Evolutionary conservation across 1,139 yeast genomes (phyloP), one percentile per base, ranked within the genome.

Genomic region (Kodamaea arcana): DNA sequence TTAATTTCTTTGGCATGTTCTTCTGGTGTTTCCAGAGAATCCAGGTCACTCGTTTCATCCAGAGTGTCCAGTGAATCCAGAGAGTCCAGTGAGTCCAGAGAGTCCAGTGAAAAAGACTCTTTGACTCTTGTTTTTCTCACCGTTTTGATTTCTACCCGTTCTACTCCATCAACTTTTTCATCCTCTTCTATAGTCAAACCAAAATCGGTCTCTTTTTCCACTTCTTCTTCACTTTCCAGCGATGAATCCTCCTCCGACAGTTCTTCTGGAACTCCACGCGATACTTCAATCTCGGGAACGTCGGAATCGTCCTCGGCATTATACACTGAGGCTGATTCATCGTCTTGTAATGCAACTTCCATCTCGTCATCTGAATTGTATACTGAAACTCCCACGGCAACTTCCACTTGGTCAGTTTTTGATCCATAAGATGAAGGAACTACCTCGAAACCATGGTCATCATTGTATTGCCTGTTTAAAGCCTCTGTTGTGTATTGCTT

Each of bases 401-500:
- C 26, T 12, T n/a, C 26, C 7, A 7, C 6, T 11, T 24, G 12
- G 7, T 24, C 15, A 7, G 7, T 24, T 24, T 18, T 18, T 18
- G 22, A 6, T 18, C 9, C 9, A 15, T 25, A 25, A 7, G 9
- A 11, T 11, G 30, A 11, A 13, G 31, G 15, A 24, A 30, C 44
- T 17, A 30, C 38, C 21, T 36, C 46, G 21, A 39, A 30, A 11
- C 40, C 43, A 29, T 62, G 64, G 31, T 60, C 65, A 24, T 49
- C 54, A 18, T 54, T 52, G 29, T 62, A 60, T 28, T 50, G 47
- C 15, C 48, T 36, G 21, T 50, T 49, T 15, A 59, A 47, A 2
- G 52, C 58, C 40, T 62, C 69, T 1, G 65, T 60, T 10, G 64
- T 50, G 24, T 51, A 52, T 27, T 48, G 48, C 16, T 41, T 38